Evolutionary conservation across 257 asterid species (phyloP).

Genomic region (Plantago ovata): DNA sequence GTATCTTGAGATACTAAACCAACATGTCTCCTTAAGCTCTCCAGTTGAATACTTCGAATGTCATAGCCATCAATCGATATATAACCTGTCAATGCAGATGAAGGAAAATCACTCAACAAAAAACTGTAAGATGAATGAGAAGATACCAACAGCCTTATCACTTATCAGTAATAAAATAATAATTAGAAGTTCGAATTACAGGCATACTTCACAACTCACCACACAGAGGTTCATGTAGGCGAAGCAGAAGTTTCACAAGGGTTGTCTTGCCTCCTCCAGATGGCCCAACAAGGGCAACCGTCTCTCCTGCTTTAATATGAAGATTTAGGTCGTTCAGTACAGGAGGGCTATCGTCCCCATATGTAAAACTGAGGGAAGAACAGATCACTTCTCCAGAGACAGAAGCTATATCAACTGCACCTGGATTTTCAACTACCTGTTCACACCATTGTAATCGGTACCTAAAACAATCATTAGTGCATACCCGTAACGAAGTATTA

Average conservation of each 20-base stretch:
- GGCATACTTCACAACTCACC: constrained; percentile 35
- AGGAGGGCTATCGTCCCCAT: constrained; percentile 46
- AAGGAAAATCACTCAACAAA: constrained; percentile 16
- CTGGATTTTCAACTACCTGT: constrained; percentile 65
- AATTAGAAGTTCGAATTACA: constrained; percentile 3
- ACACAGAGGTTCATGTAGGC: constrained; percentile 70
- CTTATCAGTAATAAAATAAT: background rate
- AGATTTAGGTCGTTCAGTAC: constrained; percentile 56
- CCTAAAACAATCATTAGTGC: background rate
- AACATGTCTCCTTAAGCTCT: constrained; percentile 75
- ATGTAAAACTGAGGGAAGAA: constrained; percentile 61
- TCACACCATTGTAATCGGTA: constrained; percentile 11
- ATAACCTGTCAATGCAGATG: constrained; percentile 42
- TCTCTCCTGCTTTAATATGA: constrained; percentile 77
- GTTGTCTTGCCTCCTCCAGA: constrained; percentile 98
- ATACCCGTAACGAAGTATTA: constrained; percentile 1
- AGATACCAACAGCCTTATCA: constrained; percentile 3
- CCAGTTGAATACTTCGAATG: constrained; percentile 46
- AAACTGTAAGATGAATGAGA: constrained; percentile 3
- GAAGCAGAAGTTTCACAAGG: constrained; percentile 88
- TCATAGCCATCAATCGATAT: constrained; percentile 68
- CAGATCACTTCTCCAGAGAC: constrained; percentile 66
- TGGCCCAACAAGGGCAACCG: constrained; percentile 92
- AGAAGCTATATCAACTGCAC: constrained; percentile 53
- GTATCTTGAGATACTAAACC: constrained; percentile 88